These are phyloP conservation scores for Calocera cornea DNA, from an alignment of 768 basidiomycete genomes.

Conservation along the genomic window DNA sequence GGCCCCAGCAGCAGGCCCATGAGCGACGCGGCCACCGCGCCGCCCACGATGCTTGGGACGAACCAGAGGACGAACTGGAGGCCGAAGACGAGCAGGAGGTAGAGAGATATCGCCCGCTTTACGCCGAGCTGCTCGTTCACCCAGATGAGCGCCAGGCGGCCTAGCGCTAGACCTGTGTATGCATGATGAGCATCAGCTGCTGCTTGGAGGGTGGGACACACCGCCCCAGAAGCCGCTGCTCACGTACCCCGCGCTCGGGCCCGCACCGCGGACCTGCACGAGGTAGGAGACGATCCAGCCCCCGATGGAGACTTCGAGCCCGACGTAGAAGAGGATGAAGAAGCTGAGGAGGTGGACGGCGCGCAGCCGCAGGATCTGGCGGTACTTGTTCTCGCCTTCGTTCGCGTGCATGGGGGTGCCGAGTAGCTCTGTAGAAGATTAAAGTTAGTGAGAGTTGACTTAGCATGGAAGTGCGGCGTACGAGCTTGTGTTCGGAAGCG, in stretches of 20 bases:
- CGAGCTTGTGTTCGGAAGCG: neutral
- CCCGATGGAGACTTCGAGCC: conserved; percentile 25
- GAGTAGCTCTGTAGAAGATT: neutral
- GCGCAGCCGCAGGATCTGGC: conserved; percentile 18
- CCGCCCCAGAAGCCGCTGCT: conserved; percentile 26
- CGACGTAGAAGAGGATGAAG: conserved; percentile 28
- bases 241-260: conserved; percentile 21
- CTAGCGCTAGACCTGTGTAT: conserved; percentile 29
- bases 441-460: neutral
- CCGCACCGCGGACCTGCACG: conserved; percentile 13
- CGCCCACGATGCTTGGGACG: conserved; percentile 46
- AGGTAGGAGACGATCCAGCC: conserved; percentile 22
- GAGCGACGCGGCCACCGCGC: conserved; percentile 49
- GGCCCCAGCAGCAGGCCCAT: conserved; percentile 61
- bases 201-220: too few species aligned
- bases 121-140: conserved; percentile 35
- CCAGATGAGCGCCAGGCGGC: conserved; percentile 39
- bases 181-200: too few species aligned
- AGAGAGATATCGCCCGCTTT: conserved; percentile 27
- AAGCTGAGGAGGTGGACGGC: conserved; percentile 22
- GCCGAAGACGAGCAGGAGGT: conserved; percentile 27
- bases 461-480: neutral
- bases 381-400: neutral
- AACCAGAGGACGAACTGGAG: conserved; percentile 62
- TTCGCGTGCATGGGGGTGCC: neutral